Evolutionary conservation across 1,139 yeast species (phyloP), one percentile per base, ranked within the genome.

Genomic region (Scheffersomyces insectosa): DNA sequence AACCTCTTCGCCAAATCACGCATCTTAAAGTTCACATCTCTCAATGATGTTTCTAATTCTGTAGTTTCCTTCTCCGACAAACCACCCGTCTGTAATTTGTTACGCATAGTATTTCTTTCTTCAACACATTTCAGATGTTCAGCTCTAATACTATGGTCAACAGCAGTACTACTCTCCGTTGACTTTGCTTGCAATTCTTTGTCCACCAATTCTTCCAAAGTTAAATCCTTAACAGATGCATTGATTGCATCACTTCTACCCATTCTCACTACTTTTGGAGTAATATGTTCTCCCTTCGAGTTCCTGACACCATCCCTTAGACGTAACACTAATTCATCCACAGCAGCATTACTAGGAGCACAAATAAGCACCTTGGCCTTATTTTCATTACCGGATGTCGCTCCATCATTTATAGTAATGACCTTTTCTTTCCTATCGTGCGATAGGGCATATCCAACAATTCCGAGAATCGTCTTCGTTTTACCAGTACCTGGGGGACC

Each of bases 401-500:
- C 38, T 37, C 47, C 10, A 37, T 42, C 39, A 31, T 42, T 48
- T 3, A 67, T 56, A 1, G 59, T 54, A 11, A 79, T 74, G 0
- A 63, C 52, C 39, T 68, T 52, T 38, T 60, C 57, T 45, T 59
- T 53, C 39, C 38, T 47, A 14, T 59, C 52, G 35, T 61, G 59
- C 4, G 73, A 63, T 44, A 91, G 65, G 45, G 84, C 80, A 44
- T 88, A 82, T 0, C 98, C 97, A 36, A 93, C 82, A 43, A 93
- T 85, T 23, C 97, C 97, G 36, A 95, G 65, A 68, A 95, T 93
- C 0, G 99, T 95, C 60, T 93, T 95, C 1, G 99, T 95, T 62
- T 95, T 95, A 70, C 99, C 99, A 0, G 99, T 93, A 66, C 97
- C 97, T 0, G 97, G 97, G 1, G 97, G 97, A 46, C 99, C 99